These are phyloP conservation scores for Nicotiana undulata DNA, from an alignment of 257 asterid genomes.

Conservation along the genomic window DNA sequence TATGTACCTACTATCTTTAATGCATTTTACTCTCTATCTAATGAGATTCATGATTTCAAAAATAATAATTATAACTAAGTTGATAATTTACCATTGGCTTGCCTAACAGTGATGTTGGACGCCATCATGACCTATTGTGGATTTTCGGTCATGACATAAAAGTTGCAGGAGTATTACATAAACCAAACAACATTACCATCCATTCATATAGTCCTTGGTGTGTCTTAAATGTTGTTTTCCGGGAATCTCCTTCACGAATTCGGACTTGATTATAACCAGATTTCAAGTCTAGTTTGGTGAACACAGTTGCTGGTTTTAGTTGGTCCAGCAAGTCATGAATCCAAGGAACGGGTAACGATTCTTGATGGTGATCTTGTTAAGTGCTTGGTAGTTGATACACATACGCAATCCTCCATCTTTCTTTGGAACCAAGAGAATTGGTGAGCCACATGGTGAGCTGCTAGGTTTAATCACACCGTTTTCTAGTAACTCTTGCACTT, in stretches of 20 bases:
- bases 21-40: too few species aligned
- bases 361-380: constrained; percentile 1
- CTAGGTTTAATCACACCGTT: not conserved
- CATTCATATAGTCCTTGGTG: not conserved
- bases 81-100: too few species aligned
- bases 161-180: too few species aligned
- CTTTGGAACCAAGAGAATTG: not conserved
- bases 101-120: too few species aligned
- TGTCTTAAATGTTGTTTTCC: constrained; percentile 1
- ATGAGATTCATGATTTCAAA: too few species aligned
- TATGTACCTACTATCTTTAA: too few species aligned
- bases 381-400: not conserved
- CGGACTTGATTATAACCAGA: not conserved
- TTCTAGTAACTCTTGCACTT: not conserved
- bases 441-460: not conserved
- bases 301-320: not conserved
- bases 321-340: too few species aligned
- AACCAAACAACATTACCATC: too few species aligned
- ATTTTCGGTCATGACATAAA: too few species aligned
- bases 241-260: not conserved
- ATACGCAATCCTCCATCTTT: constrained; percentile 2
- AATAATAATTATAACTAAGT: too few species aligned
- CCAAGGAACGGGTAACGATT: not conserved
- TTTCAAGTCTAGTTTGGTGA: not conserved
- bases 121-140: too few species aligned